phyloP scores from a whole-genome alignment of 2,329 filamentous ascomycete species.

The Cytospora chrysosperma region DNA sequence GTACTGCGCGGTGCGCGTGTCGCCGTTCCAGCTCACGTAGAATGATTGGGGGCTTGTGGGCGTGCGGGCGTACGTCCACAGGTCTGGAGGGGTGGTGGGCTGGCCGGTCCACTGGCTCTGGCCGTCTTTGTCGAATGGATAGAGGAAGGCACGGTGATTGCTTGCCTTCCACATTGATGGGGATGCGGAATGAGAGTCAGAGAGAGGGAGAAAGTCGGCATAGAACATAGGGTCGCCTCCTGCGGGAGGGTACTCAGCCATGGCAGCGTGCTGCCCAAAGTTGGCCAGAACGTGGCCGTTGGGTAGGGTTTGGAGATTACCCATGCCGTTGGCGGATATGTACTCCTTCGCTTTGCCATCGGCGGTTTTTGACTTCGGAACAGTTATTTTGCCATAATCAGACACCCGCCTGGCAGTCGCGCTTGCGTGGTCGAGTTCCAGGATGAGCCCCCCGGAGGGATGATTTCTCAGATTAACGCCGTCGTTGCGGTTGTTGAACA shows the following conservation, averaged over 20 bases:
- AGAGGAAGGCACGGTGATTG: slow-evolving; percentile 16
- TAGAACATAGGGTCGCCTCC: slow-evolving; percentile 27
- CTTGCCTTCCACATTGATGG: slow-evolving; percentile 6
- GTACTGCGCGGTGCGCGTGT: slow-evolving; percentile 4
- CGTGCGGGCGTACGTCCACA: slow-evolving; percentile 20
- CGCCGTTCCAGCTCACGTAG: slow-evolving; percentile 21
- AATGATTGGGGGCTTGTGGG: slow-evolving; percentile 1
- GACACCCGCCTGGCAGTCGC: slow-evolving; percentile 17
- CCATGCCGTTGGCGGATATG: slow-evolving; percentile 25
- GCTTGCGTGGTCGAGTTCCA: slow-evolving; percentile 24
- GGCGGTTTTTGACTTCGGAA: not conserved
- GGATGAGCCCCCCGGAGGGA: slow-evolving; percentile 20
- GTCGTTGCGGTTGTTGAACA: slow-evolving; percentile 50
- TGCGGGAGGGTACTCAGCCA: slow-evolving; percentile 42
- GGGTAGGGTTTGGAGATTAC: slow-evolving; percentile 33
- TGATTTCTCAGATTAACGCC: slow-evolving; percentile 22
- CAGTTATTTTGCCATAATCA: slow-evolving; percentile 14
- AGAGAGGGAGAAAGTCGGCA: slow-evolving; percentile 2
- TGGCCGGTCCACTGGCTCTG: slow-evolving; percentile 1
- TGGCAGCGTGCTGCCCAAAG: slow-evolving; percentile 49
- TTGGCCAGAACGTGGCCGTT: slow-evolving; percentile 47
- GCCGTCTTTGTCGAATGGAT: not conserved
- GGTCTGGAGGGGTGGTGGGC: slow-evolving; percentile 5
- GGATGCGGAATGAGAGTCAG: not conserved
- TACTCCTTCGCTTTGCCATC: slow-evolving; percentile 4